phyloP scores from a whole-genome alignment of 768 basidiomycete genomes.

The Lactifluus pinguis region DNA sequence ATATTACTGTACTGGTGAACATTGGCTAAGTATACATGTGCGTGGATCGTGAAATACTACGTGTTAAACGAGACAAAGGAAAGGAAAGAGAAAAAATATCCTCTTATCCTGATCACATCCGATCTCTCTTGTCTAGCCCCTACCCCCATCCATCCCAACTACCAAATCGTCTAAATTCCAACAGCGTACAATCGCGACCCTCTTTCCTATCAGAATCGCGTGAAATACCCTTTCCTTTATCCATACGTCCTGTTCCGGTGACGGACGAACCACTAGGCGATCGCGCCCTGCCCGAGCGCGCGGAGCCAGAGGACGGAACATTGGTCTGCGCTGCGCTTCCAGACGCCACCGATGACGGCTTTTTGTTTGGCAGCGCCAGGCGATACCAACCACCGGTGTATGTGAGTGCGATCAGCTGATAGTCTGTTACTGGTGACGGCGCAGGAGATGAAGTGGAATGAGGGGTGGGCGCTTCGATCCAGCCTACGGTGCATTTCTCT shows the following conservation, averaged over 20 bases:
- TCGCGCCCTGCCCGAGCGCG: slow-evolving; percentile 39
- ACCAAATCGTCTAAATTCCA: slow-evolving; percentile 76
- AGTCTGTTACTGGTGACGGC: slow-evolving; percentile 31
- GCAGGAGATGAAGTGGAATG: slow-evolving; percentile 29
- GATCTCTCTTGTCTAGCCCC: slow-evolving; percentile 27
- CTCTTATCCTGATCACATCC: slow-evolving; percentile 2
- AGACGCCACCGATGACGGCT: slow-evolving; percentile 21
- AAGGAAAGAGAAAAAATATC: neutral
- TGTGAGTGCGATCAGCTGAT: slow-evolving; percentile 79
- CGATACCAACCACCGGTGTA: slow-evolving; percentile 92
- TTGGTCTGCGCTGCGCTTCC: slow-evolving; percentile 19
- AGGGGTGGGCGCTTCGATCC: slow-evolving; percentile 51
- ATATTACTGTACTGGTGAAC: neutral
- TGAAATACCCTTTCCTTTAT: slow-evolving; percentile 56
- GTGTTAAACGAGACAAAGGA: neutral
- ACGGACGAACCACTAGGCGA: slow-evolving; percentile 50
- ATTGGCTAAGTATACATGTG: slow-evolving; percentile 14
- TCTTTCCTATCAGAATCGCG: slow-evolving; percentile 50
- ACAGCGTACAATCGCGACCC: slow-evolving; percentile 54
- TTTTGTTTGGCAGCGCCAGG: slow-evolving; percentile 47
- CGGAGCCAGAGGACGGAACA: slow-evolving; percentile 29
- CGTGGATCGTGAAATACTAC: slow-evolving; percentile 1
- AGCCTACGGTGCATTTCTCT: slow-evolving; percentile 81
- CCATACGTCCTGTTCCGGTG: slow-evolving; percentile 37
- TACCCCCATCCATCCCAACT: slow-evolving; percentile 79